Evolutionary conservation across 78 protist species (phyloP).

Genomic region (Speleostelium caveatum): DNA sequence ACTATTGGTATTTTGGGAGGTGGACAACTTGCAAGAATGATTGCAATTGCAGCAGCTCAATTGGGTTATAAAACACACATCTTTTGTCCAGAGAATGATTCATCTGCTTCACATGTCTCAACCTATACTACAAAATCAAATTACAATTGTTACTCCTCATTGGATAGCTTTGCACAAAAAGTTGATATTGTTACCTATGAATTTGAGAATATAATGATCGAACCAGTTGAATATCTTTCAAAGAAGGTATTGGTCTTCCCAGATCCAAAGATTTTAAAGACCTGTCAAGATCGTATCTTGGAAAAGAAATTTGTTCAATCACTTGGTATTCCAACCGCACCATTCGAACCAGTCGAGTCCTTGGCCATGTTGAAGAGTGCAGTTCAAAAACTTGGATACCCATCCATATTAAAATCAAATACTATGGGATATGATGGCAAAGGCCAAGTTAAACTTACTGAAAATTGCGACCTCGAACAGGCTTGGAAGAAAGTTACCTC

Average conservation of each 20-base stretch:
- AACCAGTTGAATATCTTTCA: conserved; percentile 69
- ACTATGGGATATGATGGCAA: conserved; percentile 87
- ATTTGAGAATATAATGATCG: conserved; percentile 80
- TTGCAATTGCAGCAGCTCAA: conserved; percentile 76
- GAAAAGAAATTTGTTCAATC: conserved; percentile 76
- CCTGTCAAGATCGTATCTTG: conserved; percentile 74
- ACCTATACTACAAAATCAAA: conserved; percentile 61
- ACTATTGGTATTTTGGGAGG: conserved; percentile 83
- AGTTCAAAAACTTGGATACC: conserved; percentile 65
- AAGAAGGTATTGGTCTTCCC: conserved; percentile 77
- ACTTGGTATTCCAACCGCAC: conserved; percentile 60
- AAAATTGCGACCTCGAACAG: conserved; percentile 31
- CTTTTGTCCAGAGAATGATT: conserved; percentile 71
- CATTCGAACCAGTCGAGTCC: conserved; percentile 60
- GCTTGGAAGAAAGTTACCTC: conserved; percentile 76
- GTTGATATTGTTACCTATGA: conserved; percentile 85
- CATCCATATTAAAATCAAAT: conserved; percentile 70
- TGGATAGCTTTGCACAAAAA: conserved; percentile 56
- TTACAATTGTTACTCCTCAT: conserved; percentile 52
- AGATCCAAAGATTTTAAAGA: conserved; percentile 75
- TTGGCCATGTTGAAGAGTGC: conserved; percentile 21
- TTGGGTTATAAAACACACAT: conserved; percentile 78
- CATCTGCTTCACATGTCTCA: conserved; percentile 76
- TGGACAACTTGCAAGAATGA: conserved; percentile 85
- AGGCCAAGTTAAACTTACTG: conserved; percentile 70